A percentile compares a stretch with the other conserved stretches of the same genome.
Evolutionary conservation across 495 filamentous ascomycete genomes (phyloP).

Genomic region (Podospora sp.): DNA sequence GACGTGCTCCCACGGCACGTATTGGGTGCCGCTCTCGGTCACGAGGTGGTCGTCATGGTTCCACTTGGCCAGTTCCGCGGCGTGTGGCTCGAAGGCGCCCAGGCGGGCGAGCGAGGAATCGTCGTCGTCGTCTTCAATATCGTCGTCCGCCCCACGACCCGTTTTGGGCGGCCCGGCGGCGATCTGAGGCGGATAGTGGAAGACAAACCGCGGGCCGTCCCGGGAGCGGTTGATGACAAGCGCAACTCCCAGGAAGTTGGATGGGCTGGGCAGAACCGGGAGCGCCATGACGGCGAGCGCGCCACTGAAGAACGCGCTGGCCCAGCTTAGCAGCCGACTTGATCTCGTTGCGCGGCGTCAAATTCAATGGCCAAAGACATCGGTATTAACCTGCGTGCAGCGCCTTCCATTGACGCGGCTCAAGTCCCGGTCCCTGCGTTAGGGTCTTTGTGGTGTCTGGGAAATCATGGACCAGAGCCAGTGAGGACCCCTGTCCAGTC

Average conservation of each 20-base stretch:
- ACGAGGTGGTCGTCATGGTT: slow-evolving; percentile 60
- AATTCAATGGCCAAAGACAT: neutral
- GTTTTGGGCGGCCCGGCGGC: slow-evolving; percentile 29
- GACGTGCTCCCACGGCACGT: slow-evolving; percentile 75
- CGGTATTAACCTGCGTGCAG: neutral
- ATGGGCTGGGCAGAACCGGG: slow-evolving; percentile 49
- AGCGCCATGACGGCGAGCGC: slow-evolving; percentile 40
- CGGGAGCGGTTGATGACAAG: slow-evolving; percentile 80
- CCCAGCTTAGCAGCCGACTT: neutral
- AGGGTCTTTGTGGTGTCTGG: no score
- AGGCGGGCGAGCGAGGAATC: slow-evolving; percentile 39
- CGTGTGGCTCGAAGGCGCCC: slow-evolving; percentile 35
- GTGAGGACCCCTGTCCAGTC: neutral
- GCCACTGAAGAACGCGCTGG: neutral
- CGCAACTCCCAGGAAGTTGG: slow-evolving; percentile 71
- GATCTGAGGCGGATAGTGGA: slow-evolving; percentile 76
- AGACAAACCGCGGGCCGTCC: slow-evolving; percentile 81
- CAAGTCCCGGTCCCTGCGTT: neutral
- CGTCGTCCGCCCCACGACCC: slow-evolving; percentile 32
- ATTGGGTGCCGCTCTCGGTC: slow-evolving; percentile 53
- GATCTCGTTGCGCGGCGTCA: neutral
- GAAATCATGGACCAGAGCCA: neutral
- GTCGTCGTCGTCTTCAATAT: slow-evolving; percentile 49
- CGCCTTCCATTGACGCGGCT: neutral
- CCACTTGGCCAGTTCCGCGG: slow-evolving; percentile 51